Conservation (phyloP, 1,139 yeast genomes). For the Sugiyamaella sp. region DNA sequence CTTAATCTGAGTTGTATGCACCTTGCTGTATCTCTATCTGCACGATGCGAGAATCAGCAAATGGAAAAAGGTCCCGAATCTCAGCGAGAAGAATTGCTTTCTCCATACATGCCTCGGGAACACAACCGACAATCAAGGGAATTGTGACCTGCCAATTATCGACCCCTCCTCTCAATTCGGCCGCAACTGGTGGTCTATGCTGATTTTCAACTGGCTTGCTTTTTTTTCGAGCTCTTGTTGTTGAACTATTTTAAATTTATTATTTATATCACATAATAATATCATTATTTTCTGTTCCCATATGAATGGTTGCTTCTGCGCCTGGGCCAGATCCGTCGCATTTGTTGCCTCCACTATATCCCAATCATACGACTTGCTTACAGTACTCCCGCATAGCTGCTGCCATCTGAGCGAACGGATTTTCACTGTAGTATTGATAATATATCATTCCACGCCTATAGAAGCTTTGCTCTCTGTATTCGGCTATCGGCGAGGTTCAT, state of each 20-base stretch:
- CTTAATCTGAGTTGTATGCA: background rate
- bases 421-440: background rate
- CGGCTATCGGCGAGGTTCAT: conserved; percentile 7
- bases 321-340: background rate
- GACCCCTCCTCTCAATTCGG: no score
- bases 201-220: background rate
- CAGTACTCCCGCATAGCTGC: background rate
- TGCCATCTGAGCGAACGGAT: background rate
- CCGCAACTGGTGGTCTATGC: background rate
- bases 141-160: no score
- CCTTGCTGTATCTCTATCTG: background rate
- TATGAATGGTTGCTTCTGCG: background rate
- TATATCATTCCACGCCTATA: background rate
- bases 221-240: background rate
- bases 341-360: background rate
- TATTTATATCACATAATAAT: background rate
- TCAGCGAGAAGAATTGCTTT: background rate
- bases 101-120: no score
- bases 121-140: background rate
- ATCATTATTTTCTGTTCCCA: background rate
- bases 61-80: background rate
- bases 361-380: conserved; percentile 1
- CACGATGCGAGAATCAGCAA: background rate
- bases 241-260: background rate
- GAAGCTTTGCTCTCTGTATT: background rate